Percentiles rank a stretch among this genome's conserved stretches.
phyloP scores from a whole-genome alignment of 176 grass and related monocot species.

The Musa acuminata region DNA sequence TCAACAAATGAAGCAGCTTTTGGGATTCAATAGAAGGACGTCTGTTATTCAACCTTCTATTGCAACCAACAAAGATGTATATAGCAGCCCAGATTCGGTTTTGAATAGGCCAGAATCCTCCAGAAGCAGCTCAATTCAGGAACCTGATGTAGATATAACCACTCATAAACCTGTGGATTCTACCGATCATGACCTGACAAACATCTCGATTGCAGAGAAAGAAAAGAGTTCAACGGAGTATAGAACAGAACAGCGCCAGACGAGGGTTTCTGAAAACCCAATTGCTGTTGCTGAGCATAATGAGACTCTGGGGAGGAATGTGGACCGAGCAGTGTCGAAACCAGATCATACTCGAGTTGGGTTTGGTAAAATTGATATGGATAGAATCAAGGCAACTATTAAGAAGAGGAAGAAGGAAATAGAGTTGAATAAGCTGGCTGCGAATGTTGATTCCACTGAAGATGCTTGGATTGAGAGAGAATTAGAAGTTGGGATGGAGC shows the following conservation, averaged over 20 bases:
- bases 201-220: neutral
- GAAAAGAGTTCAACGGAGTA: neutral
- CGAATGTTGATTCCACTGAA: slow-evolving; percentile 12
- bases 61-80: slow-evolving; percentile 17
- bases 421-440: slow-evolving; percentile 21
- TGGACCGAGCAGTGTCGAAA: neutral
- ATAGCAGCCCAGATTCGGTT: slow-evolving; percentile 25
- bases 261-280: neutral
- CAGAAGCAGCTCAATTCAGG: slow-evolving; percentile 18
- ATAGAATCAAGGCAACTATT: slow-evolving; percentile 25
- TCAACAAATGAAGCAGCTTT: slow-evolving; percentile 39
- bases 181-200: neutral
- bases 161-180: neutral
- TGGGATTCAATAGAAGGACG: slow-evolving; percentile 27
- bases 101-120: slow-evolving; percentile 19
- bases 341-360: neutral
- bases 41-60: neutral
- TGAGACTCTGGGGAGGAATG: neutral
- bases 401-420: slow-evolving; percentile 39
- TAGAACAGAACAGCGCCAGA: neutral
- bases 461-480: slow-evolving; percentile 28
- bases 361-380: slow-evolving; percentile 8
- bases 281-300: neutral
- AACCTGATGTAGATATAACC: slow-evolving; percentile 14
- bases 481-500: slow-evolving; percentile 17